Conservation (phyloP, 257 asterid species). For the Scutellaria baicalensis region DNA sequence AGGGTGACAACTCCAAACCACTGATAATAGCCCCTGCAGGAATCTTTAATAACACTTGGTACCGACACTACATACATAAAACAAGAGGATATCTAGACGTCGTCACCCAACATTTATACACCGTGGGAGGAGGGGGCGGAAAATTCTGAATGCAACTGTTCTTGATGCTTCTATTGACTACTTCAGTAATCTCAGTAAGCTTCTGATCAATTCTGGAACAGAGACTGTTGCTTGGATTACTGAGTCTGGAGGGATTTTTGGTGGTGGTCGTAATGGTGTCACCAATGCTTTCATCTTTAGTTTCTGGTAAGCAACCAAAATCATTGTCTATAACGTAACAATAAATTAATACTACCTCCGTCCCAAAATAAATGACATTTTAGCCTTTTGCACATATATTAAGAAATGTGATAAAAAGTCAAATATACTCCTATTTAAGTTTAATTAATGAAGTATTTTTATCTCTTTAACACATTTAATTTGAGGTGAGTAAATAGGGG, state of each 20-base stretch:
- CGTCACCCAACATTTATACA: neutral
- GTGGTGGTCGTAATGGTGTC: slow-evolving; percentile 28
- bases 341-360: too few relatives aligned
- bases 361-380: too few relatives aligned
- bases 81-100: neutral
- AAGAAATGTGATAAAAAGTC: too few relatives aligned
- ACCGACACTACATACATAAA: neutral
- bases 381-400: too few relatives aligned
- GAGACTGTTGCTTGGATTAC: slow-evolving; percentile 25
- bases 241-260: slow-evolving; percentile 25
- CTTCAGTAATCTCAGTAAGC: neutral
- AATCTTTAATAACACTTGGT: neutral
- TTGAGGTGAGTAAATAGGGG: too few relatives aligned
- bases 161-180: neutral
- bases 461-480: too few relatives aligned
- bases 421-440: too few relatives aligned
- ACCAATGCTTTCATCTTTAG: slow-evolving; percentile 56
- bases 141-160: neutral
- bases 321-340: too few relatives aligned
- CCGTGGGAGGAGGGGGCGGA: neutral
- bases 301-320: slow-evolving; percentile 40
- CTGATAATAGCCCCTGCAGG: neutral
- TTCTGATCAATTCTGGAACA: neutral
- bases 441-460: too few relatives aligned
- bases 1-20: neutral